These are phyloP conservation scores for Xylaria multiplex DNA, from an alignment of 2,329 filamentous ascomycete species.

Conservation along the genomic window DNA sequence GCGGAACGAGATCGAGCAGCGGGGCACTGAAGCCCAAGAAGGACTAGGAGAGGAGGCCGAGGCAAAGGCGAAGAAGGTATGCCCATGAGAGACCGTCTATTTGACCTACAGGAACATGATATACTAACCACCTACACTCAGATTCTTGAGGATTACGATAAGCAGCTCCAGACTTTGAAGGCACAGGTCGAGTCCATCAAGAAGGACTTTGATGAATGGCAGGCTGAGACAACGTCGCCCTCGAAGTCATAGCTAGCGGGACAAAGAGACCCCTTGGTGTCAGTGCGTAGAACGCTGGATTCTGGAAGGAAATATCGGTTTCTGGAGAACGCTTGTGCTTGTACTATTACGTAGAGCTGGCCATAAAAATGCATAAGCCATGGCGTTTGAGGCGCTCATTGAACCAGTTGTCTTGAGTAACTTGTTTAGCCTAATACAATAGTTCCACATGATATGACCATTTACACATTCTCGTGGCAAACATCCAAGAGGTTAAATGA, in stretches of 20 bases:
- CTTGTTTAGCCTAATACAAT: not conserved
- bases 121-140: conserved; percentile 50
- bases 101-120: conserved; percentile 32
- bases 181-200: conserved; percentile 74
- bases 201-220: conserved; percentile 66
- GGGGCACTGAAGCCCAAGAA: conserved; percentile 65
- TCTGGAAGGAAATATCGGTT: conserved; percentile 8
- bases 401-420: not conserved
- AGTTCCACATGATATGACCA: not conserved
- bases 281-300: conserved; percentile 4
- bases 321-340: conserved; percentile 27
- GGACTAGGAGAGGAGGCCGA: conserved; percentile 76
- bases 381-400: conserved; percentile 28
- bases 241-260: conserved; percentile 42
- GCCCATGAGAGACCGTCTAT: conserved; percentile 35
- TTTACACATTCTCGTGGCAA: conserved; percentile 1
- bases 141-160: conserved; percentile 85
- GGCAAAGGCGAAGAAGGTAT: conserved; percentile 78
- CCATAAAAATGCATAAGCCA: conserved; percentile 30
- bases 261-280: not conserved
- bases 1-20: conserved; percentile 77
- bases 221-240: conserved; percentile 58
- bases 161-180: conserved; percentile 79
- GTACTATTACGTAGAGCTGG: conserved; percentile 24
- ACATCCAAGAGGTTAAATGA: conserved; percentile 1